Base-by-base conservation (phyloP, 78 protist genomes). In the Andalucia godoyi region DNA sequence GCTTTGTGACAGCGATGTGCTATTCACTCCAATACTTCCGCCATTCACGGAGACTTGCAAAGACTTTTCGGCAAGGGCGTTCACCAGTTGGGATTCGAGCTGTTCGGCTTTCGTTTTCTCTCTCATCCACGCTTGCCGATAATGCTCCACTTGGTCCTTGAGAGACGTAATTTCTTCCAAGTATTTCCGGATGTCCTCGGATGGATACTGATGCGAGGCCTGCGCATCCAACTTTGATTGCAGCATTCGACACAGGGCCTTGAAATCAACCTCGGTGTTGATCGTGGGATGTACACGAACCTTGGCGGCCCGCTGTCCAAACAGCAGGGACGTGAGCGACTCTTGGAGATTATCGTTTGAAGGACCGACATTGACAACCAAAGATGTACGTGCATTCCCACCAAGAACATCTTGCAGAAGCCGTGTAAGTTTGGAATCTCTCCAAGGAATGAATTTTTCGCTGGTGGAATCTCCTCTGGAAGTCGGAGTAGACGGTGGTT, bases 371-470 rank as follows among this genome's bases (percentile, higher is more conserved):
- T 37, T 66, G 21, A 66, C 2, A 9, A 66, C 34, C 37, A 66
- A 32, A 25, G 71, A 25, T 12, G 39, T 49, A 6, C 71, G 58
- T 10, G 37, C 7, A 2, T 42, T 54, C 39, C 71, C 71, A 2
- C 71, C 71, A 23, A 66, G 7, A n/a, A 15, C 6, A n/a, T 66
- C 71, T 49, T 66, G 71, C 43, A 66, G 71, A 6, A 66, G 57
- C 7, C 71, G 41, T 2, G 71, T 66, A 5, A 66, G 60, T 40
- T 66, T 66, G 2, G 54, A 40, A 23, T 66, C 37, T 8, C 71
- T 46, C 71, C 71, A 66, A 6, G 71, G 71, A 8, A 66, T 50
- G 18, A 23, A 23, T 29, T 25, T 6, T 9, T 51, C 60, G 34
- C 2, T 23, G 6, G 7, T 32, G 2, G 53, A 42, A 12, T 46